Conservation (phyloP, 768 basidiomycete genomes). For the Naematelia encephala region DNA sequence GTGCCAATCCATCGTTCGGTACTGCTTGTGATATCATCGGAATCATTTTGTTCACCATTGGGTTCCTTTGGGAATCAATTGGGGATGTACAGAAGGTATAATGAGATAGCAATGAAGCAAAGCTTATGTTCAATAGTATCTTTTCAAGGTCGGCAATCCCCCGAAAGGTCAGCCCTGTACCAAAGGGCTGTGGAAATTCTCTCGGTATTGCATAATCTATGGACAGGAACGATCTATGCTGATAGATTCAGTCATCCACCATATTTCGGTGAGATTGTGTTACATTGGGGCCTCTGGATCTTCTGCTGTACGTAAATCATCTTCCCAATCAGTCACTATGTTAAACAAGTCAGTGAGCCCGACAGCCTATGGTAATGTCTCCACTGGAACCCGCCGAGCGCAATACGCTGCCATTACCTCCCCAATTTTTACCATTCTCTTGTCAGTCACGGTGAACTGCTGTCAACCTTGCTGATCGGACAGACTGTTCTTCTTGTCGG, state of each 20-base stretch:
- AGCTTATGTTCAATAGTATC: constrained; percentile 48
- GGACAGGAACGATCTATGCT: too few species aligned
- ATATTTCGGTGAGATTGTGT: constrained; percentile 66
- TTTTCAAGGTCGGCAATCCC: constrained; percentile 57
- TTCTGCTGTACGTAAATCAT: constrained; percentile 29
- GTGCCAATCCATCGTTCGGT: constrained; percentile 61
- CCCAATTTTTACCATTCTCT: constrained; percentile 61
- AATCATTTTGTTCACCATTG: constrained; percentile 61
- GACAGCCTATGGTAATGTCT: constrained; percentile 55
- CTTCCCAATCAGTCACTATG: background rate
- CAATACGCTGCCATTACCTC: constrained; percentile 63
- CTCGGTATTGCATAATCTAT: too few species aligned
- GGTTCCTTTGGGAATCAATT: constrained; percentile 59
- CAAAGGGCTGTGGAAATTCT: constrained; percentile 49
- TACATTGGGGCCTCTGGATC: constrained; percentile 36
- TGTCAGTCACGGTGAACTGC: constrained; percentile 55
- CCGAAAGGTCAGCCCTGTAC: constrained; percentile 57
- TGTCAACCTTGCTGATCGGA: constrained; percentile 46
- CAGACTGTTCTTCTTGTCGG: constrained; percentile 61
- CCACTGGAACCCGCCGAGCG: constrained; percentile 56
- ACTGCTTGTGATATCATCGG: constrained; percentile 62
- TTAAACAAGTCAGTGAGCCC: constrained; percentile 58
- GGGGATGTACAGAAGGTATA: constrained; percentile 60
- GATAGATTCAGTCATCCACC: constrained; percentile 70
- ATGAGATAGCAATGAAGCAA: background rate